A percentile compares a stretch with the other conserved stretches of the same genome.
Evolutionary conservation across 108 stramenopile species (phyloP).

Genomic region (Cylindrotheca fusiformis): DNA sequence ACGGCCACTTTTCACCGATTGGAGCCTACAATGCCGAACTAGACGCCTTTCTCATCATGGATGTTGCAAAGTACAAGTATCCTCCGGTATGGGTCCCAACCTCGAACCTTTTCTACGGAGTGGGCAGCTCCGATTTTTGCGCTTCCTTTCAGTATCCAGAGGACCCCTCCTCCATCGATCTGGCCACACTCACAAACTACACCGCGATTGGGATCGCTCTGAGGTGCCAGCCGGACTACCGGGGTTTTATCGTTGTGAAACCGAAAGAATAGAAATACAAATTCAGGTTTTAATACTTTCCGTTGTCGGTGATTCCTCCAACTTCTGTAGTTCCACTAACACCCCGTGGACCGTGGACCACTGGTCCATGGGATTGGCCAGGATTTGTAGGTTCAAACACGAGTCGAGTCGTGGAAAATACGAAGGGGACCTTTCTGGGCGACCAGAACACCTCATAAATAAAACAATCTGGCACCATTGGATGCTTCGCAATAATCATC

Average conservation of each 20-base stretch:
- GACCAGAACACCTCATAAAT: no score
- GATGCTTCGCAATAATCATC: no score
- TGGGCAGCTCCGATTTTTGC: slow-evolving; percentile 68
- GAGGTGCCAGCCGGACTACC: slow-evolving; percentile 42
- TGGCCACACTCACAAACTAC: slow-evolving; percentile 4
- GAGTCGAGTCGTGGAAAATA: no score
- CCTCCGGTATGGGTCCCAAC: slow-evolving; percentile 92
- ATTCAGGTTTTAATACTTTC: no score
- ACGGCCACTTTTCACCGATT: slow-evolving; percentile 92
- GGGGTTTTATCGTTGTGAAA: slow-evolving; percentile 53
- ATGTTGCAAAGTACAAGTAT: slow-evolving; percentile 98
- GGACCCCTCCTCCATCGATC: no score
- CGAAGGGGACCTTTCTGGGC: no score
- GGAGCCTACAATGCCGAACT: slow-evolving; percentile 71
- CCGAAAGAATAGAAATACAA: not conserved
- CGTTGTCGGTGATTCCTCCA: no score
- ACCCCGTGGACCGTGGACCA: no score
- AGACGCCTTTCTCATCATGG: slow-evolving; percentile 92
- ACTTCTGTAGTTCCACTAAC: no score
- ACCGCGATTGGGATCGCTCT: slow-evolving; percentile 3
- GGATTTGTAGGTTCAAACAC: no score
- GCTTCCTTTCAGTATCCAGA: slow-evolving; percentile 21
- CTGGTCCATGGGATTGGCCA: no score
- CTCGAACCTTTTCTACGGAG: slow-evolving; percentile 54
- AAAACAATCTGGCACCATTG: no score